Evolutionary conservation across 495 filamentous ascomycete species (phyloP).

Genomic region (Xylaria acuta): DNA sequence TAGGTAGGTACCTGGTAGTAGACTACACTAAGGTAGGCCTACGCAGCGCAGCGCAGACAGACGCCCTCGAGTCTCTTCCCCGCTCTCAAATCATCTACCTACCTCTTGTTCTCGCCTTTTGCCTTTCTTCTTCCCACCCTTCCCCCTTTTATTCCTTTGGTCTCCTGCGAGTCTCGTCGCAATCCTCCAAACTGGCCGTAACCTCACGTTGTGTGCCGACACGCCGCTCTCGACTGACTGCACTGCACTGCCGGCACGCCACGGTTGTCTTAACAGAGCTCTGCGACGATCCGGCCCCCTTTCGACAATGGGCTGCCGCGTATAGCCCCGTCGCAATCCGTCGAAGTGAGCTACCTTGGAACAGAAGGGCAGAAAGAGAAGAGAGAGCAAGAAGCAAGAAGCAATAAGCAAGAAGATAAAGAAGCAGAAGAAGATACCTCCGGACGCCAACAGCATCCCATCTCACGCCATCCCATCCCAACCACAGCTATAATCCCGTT

Average conservation of each 20-base stretch:
- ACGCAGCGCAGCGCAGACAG: constrained; percentile 26
- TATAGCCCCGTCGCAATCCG: constrained; percentile 40
- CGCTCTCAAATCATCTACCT: constrained; percentile 31
- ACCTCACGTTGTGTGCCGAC: constrained; percentile 23
- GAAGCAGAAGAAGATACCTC: background rate
- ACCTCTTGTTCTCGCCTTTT: constrained; percentile 39
- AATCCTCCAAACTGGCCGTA: constrained; percentile 24
- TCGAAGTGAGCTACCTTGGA: constrained; percentile 25
- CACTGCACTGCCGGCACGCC: constrained; percentile 13
- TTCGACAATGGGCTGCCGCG: constrained; percentile 41
- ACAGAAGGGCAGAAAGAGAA: constrained; percentile 28
- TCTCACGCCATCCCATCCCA: background rate
- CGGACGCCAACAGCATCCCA: background rate
- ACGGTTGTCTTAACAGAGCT: constrained; percentile 22
- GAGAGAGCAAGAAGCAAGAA: constrained; percentile 1
- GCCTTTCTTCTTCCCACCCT: constrained; percentile 29
- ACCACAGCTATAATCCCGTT: constrained; percentile 16
- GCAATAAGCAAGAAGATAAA: constrained; percentile 22
- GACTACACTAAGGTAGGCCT: background rate
- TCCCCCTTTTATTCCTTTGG: constrained; percentile 32
- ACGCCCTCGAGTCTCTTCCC: constrained; percentile 30
- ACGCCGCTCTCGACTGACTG: constrained; percentile 7
- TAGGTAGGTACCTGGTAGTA: constrained; percentile 1
- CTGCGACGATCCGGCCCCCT: constrained; percentile 29
- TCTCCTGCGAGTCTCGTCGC: constrained; percentile 26